Conservation (phyloP, 2,329 filamentous ascomycete genomes). For the Exophiala sp. region DNA sequence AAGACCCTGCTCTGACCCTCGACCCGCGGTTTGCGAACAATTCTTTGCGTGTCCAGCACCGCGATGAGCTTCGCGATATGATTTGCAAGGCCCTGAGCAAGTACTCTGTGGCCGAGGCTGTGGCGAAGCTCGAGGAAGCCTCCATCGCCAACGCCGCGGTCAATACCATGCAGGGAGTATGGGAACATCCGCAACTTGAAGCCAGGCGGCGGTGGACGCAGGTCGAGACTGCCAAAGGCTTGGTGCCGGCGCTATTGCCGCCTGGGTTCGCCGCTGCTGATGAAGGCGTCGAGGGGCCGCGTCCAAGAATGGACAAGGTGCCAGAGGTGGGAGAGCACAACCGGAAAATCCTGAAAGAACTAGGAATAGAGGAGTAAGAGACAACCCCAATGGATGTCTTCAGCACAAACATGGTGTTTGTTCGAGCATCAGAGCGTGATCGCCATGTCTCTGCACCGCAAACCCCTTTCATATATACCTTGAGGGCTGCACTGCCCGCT, state of each 20-base stretch:
- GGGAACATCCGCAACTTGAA: constrained; percentile 49
- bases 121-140: constrained; percentile 43
- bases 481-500: too few species aligned
- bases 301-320: constrained; percentile 41
- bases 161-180: constrained; percentile 51
- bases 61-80: constrained; percentile 42
- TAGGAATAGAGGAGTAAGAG: constrained; percentile 28
- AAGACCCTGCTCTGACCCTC: constrained; percentile 37
- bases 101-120: constrained; percentile 38
- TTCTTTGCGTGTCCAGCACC: constrained; percentile 43
- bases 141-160: constrained; percentile 52
- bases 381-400: not conserved
- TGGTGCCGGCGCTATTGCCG: constrained; percentile 33
- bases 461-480: too few species aligned
- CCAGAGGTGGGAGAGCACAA: constrained; percentile 50
- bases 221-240: constrained; percentile 40
- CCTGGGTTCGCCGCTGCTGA: constrained; percentile 38
- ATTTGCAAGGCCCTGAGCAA: constrained; percentile 42
- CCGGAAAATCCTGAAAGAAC: constrained; percentile 41
- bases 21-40: constrained; percentile 49
- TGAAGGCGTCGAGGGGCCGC: constrained; percentile 24
- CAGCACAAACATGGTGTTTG: too few species aligned
- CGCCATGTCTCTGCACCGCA: too few species aligned
- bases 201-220: constrained; percentile 48
- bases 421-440: too few species aligned